A percentile compares a stretch with the other conserved stretches of the same genome.
phyloP scores from a whole-genome alignment of 2,329 filamentous ascomycete genomes.

The Clonostachys sp. region DNA sequence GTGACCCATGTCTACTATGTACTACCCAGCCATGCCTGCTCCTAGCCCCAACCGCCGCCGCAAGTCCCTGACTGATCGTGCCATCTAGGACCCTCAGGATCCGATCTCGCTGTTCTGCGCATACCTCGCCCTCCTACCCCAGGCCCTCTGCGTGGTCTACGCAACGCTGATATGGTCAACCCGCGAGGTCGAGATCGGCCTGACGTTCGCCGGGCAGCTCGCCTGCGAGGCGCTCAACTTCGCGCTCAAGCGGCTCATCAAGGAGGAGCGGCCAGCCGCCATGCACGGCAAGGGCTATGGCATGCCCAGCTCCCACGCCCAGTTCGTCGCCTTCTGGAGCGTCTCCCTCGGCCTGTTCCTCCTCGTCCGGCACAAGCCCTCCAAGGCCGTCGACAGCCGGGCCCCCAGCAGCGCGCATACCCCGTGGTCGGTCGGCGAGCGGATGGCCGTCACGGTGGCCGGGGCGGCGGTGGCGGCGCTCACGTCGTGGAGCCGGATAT shows the following conservation, averaged over 20 bases:
- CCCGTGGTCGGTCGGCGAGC: conserved; percentile 57
- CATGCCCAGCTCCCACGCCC: conserved; percentile 92
- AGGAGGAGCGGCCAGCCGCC: conserved; percentile 82
- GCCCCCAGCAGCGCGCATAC: conserved; percentile 10
- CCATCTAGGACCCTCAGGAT: conserved; percentile 68
- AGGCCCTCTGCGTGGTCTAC: conserved; percentile 87
- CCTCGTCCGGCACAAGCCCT: conserved; percentile 69
- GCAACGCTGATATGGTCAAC: conserved; percentile 86
- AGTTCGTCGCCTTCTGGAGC: conserved; percentile 91
- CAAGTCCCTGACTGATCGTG: background rate
- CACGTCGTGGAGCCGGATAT: conserved; percentile 80
- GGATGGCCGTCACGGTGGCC: conserved; percentile 47
- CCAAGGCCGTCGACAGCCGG: conserved; percentile 13
- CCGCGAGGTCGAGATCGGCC: conserved; percentile 80
- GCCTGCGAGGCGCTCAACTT: conserved; percentile 91
- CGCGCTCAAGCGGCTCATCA: conserved; percentile 81
- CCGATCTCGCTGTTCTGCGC: conserved; percentile 82
- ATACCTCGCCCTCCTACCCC: conserved; percentile 89
- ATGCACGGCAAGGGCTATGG: conserved; percentile 92
- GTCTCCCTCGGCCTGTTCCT: conserved; percentile 82
- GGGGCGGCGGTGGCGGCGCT: conserved; percentile 57
- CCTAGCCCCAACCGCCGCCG: background rate
- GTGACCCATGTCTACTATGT: conserved; percentile 97
- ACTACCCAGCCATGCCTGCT: conserved; percentile 23
- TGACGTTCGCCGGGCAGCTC: conserved; percentile 91